Base-by-base conservation (phyloP, 495 filamentous ascomycete genomes). In the Penicillium argentinense region DNA sequence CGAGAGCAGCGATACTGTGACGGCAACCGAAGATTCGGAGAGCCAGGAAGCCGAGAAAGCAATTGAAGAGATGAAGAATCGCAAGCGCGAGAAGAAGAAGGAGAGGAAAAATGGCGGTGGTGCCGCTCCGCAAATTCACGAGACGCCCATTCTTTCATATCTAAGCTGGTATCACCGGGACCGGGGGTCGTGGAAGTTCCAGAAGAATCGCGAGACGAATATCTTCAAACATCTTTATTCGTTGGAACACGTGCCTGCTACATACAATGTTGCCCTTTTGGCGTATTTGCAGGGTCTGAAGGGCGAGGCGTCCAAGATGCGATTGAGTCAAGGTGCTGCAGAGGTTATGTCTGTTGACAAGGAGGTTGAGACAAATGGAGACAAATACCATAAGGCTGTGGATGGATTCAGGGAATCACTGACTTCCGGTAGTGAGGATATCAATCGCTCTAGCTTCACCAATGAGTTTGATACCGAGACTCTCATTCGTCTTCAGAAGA, bases 111-210 rank as follows among this genome's bases (percentile, higher is more conserved):
- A 27, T 22, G 39, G 19, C 4, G 12, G 47, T 27, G 23, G 37
- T 9, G 39, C 51, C 24, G 39, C 39, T 1, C 18, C 39, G 21
- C 49, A 52, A 29, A 50, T 58, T 17, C 57, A 66, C 42, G 66
- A 80, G 54, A 75, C 79, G 34, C 80, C 83, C 4, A 82, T 88
- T 45, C 78, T 95, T 27, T 71, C 68, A 16, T 96, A 96, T 62
- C 74, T 96, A 16, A 76, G 72, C 18, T 75, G 77, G 60, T 91
- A 88, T 76, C 70, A 85, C 62, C 78, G 76, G 32, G 73, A 80
- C 36, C 82, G 79, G 32, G 65, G 74, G 0, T 72, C 67, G 27
- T 96, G 91, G 91, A 96, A 95, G 66, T 96, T 96, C 71, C 91
- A 91, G 72, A 96, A 96, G 71, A 86, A 84, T 44, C 79, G 87